phyloP scores from a whole-genome alignment of 1,284 basidiomycete species.

The Trichosporon sp. region DNA sequence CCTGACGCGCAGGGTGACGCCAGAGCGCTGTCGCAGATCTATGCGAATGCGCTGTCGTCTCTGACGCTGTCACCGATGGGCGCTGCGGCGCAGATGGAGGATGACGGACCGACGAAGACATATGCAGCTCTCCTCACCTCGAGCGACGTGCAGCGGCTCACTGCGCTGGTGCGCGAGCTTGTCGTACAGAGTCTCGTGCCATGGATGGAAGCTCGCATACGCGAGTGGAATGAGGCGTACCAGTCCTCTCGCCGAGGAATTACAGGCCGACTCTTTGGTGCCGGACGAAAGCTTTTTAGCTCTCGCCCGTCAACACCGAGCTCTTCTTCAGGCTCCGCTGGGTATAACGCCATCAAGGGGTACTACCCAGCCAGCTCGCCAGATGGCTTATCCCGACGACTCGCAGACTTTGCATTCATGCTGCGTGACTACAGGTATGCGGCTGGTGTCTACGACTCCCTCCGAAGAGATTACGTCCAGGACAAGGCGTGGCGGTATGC shows the following conservation, averaged over 20 bases:
- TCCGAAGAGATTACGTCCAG: conserved; percentile 62
- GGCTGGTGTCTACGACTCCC: conserved; percentile 72
- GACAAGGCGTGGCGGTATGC: conserved; percentile 48
- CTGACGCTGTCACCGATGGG: conserved; percentile 35
- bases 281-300: conserved; percentile 52
- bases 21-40: conserved; percentile 36
- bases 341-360: conserved; percentile 42
- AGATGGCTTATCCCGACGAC: conserved; percentile 54
- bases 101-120: conserved; percentile 16
- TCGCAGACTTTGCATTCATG: conserved; percentile 93
- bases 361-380: conserved; percentile 49
- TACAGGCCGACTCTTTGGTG: conserved; percentile 81
- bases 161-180: conserved; percentile 81
- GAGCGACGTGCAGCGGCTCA: conserved; percentile 71
- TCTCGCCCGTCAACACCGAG: conserved; percentile 42
- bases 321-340: conserved; percentile 17
- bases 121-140: conserved; percentile 56
- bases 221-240: conserved; percentile 92
- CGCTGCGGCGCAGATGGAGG: conserved; percentile 19
- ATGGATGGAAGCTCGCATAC: conserved; percentile 90
- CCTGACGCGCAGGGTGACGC: conserved; percentile 26
- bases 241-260: conserved; percentile 77
- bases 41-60: conserved; percentile 39
- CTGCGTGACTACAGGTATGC: conserved; percentile 86
- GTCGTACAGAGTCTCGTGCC: conserved; percentile 85